Percentiles rank a stretch among this genome's conserved stretches.
Evolutionary conservation across 192 early-diverging fungal species (phyloP).

Genomic region (Coemansia sp.): DNA sequence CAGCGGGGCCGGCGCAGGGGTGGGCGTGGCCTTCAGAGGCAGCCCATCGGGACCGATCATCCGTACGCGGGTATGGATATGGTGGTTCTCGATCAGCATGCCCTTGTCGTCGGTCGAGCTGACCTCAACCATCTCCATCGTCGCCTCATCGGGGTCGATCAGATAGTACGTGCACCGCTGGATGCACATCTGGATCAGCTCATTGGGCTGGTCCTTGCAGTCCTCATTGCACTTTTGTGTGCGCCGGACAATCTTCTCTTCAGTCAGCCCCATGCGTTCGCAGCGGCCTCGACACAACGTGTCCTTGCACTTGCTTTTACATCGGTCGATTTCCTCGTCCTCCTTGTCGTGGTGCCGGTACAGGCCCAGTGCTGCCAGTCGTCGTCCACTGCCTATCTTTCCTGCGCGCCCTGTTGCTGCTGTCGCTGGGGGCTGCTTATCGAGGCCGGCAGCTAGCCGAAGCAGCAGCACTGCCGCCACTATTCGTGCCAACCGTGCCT

Average conservation of each 20-base stretch:
- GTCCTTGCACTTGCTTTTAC: no score
- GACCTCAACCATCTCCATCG: not conserved
- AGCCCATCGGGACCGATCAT: conserved; percentile 47
- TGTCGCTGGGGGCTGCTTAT: not conserved
- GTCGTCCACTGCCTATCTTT: not conserved
- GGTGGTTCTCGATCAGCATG: conserved; percentile 19
- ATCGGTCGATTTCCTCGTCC: not conserved
- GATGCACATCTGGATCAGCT: conserved; percentile 41
- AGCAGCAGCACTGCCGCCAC: not conserved
- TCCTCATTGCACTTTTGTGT: conserved; percentile 35
- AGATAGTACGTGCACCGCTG: conserved; percentile 39
- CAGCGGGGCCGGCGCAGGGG: not conserved
- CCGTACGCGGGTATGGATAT: conserved; percentile 24
- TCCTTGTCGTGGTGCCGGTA: not conserved
- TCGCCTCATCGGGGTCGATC: conserved; percentile 22
- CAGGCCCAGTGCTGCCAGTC: not conserved
- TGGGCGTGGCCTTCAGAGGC: conserved; percentile 6
- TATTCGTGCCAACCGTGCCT: not conserved
- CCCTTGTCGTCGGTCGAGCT: conserved; percentile 6
- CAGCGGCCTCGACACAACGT: conserved; percentile 11
- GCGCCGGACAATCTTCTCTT: conserved; percentile 30
- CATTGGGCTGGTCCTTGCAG: conserved; percentile 29
- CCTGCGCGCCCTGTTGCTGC: not conserved
- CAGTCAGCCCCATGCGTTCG: not conserved
- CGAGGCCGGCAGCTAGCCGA: not conserved